Conservation (phyloP, 179 eudicot species). For the Beta lomatogona region DNA sequence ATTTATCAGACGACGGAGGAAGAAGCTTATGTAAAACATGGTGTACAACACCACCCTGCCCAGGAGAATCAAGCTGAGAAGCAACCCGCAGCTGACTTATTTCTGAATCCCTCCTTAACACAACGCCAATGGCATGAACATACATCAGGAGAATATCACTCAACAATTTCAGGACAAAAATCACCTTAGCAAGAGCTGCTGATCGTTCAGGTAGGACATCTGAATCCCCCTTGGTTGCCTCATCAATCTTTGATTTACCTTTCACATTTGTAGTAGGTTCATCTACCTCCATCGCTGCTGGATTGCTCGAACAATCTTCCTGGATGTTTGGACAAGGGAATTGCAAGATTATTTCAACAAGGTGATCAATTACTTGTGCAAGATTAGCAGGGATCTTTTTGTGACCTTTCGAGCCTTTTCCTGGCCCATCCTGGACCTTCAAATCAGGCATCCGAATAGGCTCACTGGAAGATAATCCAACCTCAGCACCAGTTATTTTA, state of each 20-base stretch:
- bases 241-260: constrained; percentile 93
- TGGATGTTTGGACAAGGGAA: constrained; percentile 57
- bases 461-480: constrained; percentile 56
- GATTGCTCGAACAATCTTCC: constrained; percentile 46
- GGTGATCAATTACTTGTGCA: constrained; percentile 87
- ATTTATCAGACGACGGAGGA: constrained; percentile 60
- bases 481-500: constrained; percentile 64
- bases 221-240: constrained; percentile 55
- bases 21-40: constrained; percentile 83
- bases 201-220: constrained; percentile 68
- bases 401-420: constrained; percentile 76
- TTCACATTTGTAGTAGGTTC: constrained; percentile 61
- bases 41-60: constrained; percentile 76
- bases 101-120: constrained; percentile 82
- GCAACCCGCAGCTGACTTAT: constrained; percentile 60
- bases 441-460: constrained; percentile 56
- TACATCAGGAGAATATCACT: constrained; percentile 96
- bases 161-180: constrained; percentile 88
- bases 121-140: constrained; percentile 82
- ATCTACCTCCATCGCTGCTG: constrained; percentile 83
- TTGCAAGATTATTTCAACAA: constrained; percentile 76
- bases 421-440: constrained; percentile 66
- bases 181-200: constrained; percentile 78
- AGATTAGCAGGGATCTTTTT: constrained; percentile 86
- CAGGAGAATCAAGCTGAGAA: constrained; percentile 51